phyloP scores from a whole-genome alignment of 345 rosid genomes.

The Limnanthes douglasii region DNA sequence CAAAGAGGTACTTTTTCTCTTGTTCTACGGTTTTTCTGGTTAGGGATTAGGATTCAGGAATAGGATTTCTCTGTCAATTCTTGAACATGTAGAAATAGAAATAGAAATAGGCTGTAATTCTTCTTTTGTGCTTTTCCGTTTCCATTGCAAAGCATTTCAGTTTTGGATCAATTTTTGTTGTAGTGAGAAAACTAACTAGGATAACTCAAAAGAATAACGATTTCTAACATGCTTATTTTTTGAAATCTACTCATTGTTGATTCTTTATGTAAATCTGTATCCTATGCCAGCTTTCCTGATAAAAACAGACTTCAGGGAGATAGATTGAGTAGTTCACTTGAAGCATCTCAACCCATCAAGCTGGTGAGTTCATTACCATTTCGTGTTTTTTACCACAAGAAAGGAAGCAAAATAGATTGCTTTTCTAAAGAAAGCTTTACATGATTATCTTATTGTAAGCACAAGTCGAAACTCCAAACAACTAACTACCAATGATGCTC shows the following conservation, averaged over 20 bases:
- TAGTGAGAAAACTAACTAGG: conserved; percentile 15
- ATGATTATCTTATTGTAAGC: conserved; percentile 15
- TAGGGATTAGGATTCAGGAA: too few relatives aligned
- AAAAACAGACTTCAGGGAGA: conserved; percentile 40
- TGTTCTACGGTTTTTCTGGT: conserved; percentile 14
- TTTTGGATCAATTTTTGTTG: conserved; percentile 14
- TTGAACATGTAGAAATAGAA: too few relatives aligned
- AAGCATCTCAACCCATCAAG: conserved; percentile 38
- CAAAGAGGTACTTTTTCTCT: conserved; percentile 49
- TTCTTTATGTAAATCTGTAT: conserved; percentile 14
- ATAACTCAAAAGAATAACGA: conserved; percentile 4
- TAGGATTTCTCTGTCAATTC: too few relatives aligned
- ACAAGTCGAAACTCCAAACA: too few relatives aligned
- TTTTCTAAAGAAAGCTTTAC: conserved; percentile 13
- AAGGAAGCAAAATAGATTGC: conserved; percentile 13
- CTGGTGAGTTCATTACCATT: conserved; percentile 33
- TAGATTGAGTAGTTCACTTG: conserved; percentile 22
- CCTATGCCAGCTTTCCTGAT: conserved; percentile 55
- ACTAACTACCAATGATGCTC: too few relatives aligned
- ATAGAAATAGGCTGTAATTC: too few relatives aligned
- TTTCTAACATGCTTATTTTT: conserved; percentile 11
- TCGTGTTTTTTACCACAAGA: conserved; percentile 5
- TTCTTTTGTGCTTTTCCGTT: too few relatives aligned
- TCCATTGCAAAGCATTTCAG: conserved; percentile 9
- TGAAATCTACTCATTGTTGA: conserved; percentile 7